Base-by-base conservation (phyloP, 2,329 filamentous ascomycete species). In the Fonsecaea pugnacius region DNA sequence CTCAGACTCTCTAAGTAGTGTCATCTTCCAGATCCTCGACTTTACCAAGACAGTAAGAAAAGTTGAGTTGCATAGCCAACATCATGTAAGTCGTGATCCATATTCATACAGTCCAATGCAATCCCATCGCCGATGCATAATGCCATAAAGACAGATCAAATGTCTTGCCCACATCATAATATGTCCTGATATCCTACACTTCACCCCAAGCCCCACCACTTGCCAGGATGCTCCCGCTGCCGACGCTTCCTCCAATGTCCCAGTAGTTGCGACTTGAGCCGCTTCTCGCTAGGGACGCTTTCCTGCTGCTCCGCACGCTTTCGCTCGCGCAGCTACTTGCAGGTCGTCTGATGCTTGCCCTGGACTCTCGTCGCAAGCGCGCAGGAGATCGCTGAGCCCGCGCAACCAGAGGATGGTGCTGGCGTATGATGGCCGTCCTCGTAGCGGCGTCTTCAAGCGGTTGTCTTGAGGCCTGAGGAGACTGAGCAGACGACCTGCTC, bases 251-350 rank as follows among this genome's bases (percentile, higher is more conserved):
- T 30, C 91, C 91, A 69, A 96, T 86, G 75, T 96, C 93, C 93
- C 93, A 97, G 76, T 96, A 97, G 74, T 96, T 91, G 59, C 92
- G 82, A 52, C 88, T 91, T 51, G 90, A 93, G 36, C 87, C 84
- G 71, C 87, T 91, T 4, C 76, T 73, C 3, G 79, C 78, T 61
- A 82, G 70, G 0, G 77, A 78, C 58, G 85, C 82, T 72, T 84
- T 83, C 43, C 86, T 88, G 36, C 87, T 91, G 70, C 89, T 87
- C 75, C 89, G 89, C 7, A 91, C 91, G 76, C 91, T 96, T 78
- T 96, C 91, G 73, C 91, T 96, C 3, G 91, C 92, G 75, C 92
- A 96, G 75, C 91, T 96, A 64, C 87, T 85, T 64, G 82, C 78
- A 9, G 79, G 76, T 38, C 79, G 75, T 21, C 78, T 75, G 79